Base-by-base conservation (phyloP, 306 rosid genomes). In the Medicago ruthenica region DNA sequence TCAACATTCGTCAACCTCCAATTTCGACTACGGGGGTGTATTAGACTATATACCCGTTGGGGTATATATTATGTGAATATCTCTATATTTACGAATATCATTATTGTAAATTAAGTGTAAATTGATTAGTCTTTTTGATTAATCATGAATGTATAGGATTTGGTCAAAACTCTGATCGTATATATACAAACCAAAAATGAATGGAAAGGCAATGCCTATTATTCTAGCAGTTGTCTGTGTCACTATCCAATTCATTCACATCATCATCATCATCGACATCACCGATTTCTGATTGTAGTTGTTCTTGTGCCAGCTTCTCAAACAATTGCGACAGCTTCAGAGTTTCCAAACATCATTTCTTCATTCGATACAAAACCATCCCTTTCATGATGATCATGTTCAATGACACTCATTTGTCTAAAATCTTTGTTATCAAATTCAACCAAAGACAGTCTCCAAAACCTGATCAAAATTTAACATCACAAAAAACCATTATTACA, bases 241-340 rank as follows among this genome's bases (percentile, higher is more conserved):
- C 16, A 22, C 39, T 22, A 14, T 58, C 41, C 41, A 60, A 7
- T 27, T 60, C 39, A 21, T 10, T 57, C 36, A 57, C 36, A 10
- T 21, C 34, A 10, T 9, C 63, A 55, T 18, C 31, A 21, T 9
- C 36, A 12, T 9, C 61, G 12, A 0, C 15, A 22, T 20, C 17
- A 1, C 7, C 39, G 7, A 27, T 31, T 7, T n/a, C 22, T 60
- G 44, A 62, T 7, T 7, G 44, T 60, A 10, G 44, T 6, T 61
- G 42, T 62, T 62, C 45, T 62, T 74, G 83, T 67, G 83, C 91
- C 86, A 85, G 71, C 78, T 86, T 87, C 88, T 87, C 88, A 80
- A 85, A 45, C 79, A 85, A 88, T 45, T 77, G 75, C 68, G 45
- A 90, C 84, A 66, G 87, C 88, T 76, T 89, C 93, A 57, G 92